Conservation (phyloP, 371 early-diverging fungal species). For the Mucor racemosus region DNA sequence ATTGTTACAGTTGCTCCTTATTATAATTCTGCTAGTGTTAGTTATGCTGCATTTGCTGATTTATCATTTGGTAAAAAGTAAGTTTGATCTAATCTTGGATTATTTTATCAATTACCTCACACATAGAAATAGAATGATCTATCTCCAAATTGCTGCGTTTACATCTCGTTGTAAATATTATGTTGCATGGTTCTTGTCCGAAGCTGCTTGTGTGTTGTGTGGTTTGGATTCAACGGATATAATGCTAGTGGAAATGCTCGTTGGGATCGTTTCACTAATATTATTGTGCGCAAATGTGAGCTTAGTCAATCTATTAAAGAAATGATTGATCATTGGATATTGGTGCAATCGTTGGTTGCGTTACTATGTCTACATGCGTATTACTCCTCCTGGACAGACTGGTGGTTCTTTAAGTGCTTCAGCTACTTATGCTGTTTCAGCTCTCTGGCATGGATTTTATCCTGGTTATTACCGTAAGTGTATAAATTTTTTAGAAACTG, state of each 20-base stretch:
- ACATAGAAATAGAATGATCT: slow-evolving; percentile 39
- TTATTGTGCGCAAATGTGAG: slow-evolving; percentile 72
- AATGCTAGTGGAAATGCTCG: slow-evolving; percentile 49
- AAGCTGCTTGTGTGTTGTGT: slow-evolving; percentile 77
- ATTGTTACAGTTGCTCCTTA: slow-evolving; percentile 39
- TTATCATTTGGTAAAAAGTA: slow-evolving; percentile 12
- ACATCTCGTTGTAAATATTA: slow-evolving; percentile 80
- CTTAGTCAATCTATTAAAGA: slow-evolving; percentile 67
- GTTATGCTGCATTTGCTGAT: background rate
- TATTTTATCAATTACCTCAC: background rate
- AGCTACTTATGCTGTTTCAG: slow-evolving; percentile 74
- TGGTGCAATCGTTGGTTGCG: slow-evolving; percentile 84
- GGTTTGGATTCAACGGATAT: slow-evolving; percentile 82
- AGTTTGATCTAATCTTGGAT: background rate
- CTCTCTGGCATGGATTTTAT: slow-evolving; percentile 93
- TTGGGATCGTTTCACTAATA: slow-evolving; percentile 69
- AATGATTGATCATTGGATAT: slow-evolving; percentile 81
- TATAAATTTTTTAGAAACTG: background rate
- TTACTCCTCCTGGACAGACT: slow-evolving; percentile 56
- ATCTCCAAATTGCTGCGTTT: slow-evolving; percentile 65
- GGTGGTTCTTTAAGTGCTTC: slow-evolving; percentile 60
- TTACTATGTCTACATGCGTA: slow-evolving; percentile 74
- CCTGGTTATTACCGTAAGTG: slow-evolving; percentile 78
- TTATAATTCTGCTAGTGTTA: slow-evolving; percentile 37
- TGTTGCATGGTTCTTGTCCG: slow-evolving; percentile 81